These are phyloP conservation scores for Dactylellina drechsleri DNA, from an alignment of 2,329 filamentous ascomycete species.

Conservation along the genomic window DNA sequence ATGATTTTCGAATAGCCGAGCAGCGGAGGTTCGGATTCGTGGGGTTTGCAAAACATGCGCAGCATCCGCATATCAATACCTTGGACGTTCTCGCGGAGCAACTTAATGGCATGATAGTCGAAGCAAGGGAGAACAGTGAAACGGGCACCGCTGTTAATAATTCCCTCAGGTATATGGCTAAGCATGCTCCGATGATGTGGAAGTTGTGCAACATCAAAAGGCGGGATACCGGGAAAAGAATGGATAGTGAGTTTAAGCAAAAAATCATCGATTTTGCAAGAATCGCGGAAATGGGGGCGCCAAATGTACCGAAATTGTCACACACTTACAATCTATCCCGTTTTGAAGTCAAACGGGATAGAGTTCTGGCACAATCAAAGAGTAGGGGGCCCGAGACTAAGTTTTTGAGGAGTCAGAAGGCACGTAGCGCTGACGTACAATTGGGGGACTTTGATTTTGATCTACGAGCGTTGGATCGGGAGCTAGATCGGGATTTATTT, in stretches of 20 bases:
- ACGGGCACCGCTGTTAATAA: conserved; percentile 15
- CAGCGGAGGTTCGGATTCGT: conserved; percentile 41
- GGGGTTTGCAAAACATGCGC: conserved; percentile 41
- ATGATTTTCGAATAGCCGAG: conserved; percentile 17
- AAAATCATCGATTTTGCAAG: conserved; percentile 28
- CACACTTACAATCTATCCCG: conserved; percentile 10
- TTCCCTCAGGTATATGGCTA: conserved; percentile 6
- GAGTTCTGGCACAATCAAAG: no score
- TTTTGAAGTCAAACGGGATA: conserved; percentile 3
- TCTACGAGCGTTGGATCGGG: not conserved
- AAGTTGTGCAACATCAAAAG: conserved; percentile 18
- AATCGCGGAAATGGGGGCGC: not conserved
- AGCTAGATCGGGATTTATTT: no score
- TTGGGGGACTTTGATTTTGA: conserved; percentile 22
- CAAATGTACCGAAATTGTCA: conserved; percentile 17
- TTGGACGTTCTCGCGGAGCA: conserved; percentile 27
- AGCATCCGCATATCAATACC: conserved; percentile 37
- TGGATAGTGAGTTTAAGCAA: conserved; percentile 12
- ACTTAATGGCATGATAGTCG: conserved; percentile 16
- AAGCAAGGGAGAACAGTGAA: conserved; percentile 19
- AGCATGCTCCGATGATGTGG: conserved; percentile 24
- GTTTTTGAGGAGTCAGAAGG: not conserved
- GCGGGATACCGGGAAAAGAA: conserved; percentile 1
- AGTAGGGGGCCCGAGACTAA: not conserved
- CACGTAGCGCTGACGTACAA: not conserved